Base-by-base conservation (phyloP, 176 grass and related monocot species). In the Poa pratensis region DNA sequence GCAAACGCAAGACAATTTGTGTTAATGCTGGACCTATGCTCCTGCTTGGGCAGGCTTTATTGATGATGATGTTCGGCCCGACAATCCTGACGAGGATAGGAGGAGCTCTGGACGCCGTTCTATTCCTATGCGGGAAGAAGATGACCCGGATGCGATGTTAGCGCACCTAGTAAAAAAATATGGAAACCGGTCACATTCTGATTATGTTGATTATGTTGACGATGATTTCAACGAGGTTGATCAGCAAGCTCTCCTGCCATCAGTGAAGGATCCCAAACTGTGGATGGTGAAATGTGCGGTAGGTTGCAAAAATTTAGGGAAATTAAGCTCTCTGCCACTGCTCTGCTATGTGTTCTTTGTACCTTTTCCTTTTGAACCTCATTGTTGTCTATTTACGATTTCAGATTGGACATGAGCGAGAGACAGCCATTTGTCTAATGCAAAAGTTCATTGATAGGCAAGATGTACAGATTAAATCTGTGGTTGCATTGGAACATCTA, bases 201-300 rank as follows among this genome's bases (percentile, higher is more conserved):
- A 92, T 50, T 89, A 88, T 89, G 73, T 45, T 77, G 90, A 92
- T 50, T 91, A 88, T 89, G 73, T 35, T 12, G 86, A 91, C 1
- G 92, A 94, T 18, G 88, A 84, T 77, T 81, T 82, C 13, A 88
- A 74, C 4, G 90, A 94, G 69, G 92, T 97, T 45, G 94, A 97
- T 59, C 94, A 97, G 81, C 94, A 97, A 68, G 90, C 94, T 68
- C 86, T 97, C 49, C 81, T 97, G 32, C 94, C 94, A 71, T 94
- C 94, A n/a, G 94, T 94, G 54, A 97, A 92, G 88, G 94, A 97
- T 80, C 94, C 94, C 80, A 97, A 97, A 60, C 85, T 97, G 8
- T 97, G 94, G 94, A 94, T 97, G 94, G 94, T 97, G 49, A 97
- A 97, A 91, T 97, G 94, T 57, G 90, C 46, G 83, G 94, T 97